Evolutionary conservation across 345 rosid species (phyloP).

Genomic region (Acer campestre): DNA sequence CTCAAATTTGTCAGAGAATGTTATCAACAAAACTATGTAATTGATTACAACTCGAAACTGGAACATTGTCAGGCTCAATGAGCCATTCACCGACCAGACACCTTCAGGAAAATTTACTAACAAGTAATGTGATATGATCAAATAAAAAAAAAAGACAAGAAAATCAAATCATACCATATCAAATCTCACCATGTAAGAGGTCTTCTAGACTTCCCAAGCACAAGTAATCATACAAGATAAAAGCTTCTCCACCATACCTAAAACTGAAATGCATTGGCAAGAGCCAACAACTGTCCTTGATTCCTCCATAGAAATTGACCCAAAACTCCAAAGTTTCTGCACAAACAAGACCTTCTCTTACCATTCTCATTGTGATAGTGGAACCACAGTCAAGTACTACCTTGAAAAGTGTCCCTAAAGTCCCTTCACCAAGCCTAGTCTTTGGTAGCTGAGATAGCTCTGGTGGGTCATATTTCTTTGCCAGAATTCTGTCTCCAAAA

Average conservation of each 20-base stretch:
- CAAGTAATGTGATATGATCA: too few species aligned
- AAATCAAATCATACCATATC: background rate
- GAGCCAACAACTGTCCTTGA: conserved; percentile 19
- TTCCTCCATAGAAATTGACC: conserved; percentile 34
- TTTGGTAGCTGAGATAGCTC: conserved; percentile 33
- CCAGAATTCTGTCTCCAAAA: conserved; percentile 20
- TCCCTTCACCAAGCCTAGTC: conserved; percentile 41
- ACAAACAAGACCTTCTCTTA: conserved; percentile 21
- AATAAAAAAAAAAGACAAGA: background rate
- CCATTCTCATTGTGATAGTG: conserved; percentile 26
- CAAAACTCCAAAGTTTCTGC: conserved; percentile 22
- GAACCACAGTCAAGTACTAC: conserved; percentile 38
- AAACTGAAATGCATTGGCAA: conserved; percentile 36
- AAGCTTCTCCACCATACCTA: conserved; percentile 44
- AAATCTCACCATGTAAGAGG: conserved; percentile 37
- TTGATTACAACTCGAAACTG: too few species aligned
- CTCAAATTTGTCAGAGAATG: too few species aligned
- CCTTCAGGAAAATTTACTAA: too few species aligned
- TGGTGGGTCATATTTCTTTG: conserved; percentile 22
- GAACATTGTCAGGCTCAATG: too few species aligned
- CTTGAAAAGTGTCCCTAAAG: conserved; percentile 35
- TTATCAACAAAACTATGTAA: too few species aligned
- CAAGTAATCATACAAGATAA: conserved; percentile 30
- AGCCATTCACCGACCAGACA: too few species aligned
- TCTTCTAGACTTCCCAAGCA: conserved; percentile 46